These are phyloP conservation scores for Aurifilum marmelostoma DNA, from an alignment of 2,329 filamentous ascomycete species.

Conservation along the genomic window DNA sequence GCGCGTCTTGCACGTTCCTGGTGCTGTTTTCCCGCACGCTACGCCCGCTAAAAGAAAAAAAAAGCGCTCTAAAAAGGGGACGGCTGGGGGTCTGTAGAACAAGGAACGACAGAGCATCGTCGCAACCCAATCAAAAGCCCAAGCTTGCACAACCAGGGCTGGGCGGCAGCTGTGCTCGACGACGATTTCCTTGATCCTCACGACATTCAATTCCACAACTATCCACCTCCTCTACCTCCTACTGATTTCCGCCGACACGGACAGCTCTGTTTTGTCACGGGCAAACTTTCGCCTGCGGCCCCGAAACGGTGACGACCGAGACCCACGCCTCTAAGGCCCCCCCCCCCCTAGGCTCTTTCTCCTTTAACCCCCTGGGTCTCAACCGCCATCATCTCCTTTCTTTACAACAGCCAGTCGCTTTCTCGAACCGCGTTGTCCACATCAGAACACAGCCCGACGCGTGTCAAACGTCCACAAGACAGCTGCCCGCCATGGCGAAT, in stretches of 20 bases:
- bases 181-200: neutral
- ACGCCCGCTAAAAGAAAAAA: neutral
- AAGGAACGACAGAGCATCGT: neutral
- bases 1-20: conserved; percentile 14
- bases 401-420: conserved; percentile 15
- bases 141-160: conserved; percentile 5
- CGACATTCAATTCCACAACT: neutral
- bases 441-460: conserved; percentile 23
- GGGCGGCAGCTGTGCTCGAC: neutral
- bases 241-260: neutral
- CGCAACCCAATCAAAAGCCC: conserved; percentile 2
- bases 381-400: conserved; percentile 24
- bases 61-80: neutral
- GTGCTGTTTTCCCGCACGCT: conserved; percentile 8
- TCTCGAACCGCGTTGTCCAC: conserved; percentile 13
- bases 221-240: neutral
- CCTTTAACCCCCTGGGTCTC: conserved; percentile 28
- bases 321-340: conserved; percentile 27
- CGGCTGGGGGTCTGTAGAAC: conserved; percentile 13
- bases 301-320: conserved; percentile 27
- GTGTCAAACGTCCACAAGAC: conserved; percentile 18
- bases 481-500: conserved; percentile 29
- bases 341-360: conserved; percentile 24
- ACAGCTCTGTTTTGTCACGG: conserved; percentile 17
- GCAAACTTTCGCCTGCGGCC: conserved; percentile 23